phyloP scores from a whole-genome alignment of 805 yeast genomes.

The Lipomyces orientalis region DNA sequence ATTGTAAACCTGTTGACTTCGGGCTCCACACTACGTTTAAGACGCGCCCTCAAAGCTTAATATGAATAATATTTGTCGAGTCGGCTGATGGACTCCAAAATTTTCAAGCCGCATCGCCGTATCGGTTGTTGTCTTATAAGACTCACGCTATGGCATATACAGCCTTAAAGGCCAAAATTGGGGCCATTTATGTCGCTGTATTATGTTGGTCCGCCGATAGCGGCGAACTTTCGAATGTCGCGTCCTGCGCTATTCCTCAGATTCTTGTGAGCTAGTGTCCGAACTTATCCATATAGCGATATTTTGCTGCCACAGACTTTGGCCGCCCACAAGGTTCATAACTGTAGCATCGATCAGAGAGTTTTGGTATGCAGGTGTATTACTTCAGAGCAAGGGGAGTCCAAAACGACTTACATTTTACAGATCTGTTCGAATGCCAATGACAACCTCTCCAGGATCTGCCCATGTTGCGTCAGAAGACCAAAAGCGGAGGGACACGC shows the following conservation, averaged over 20 bases:
- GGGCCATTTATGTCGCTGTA: too few relatives aligned
- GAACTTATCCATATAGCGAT: neutral
- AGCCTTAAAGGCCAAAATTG: too few relatives aligned
- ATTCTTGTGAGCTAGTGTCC: too few relatives aligned
- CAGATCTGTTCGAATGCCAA: neutral
- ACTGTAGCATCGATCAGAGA: neutral
- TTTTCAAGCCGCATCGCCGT: too few relatives aligned
- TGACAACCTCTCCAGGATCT: neutral
- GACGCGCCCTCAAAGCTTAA: too few relatives aligned
- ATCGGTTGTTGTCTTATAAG: too few relatives aligned
- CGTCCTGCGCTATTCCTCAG: too few relatives aligned
- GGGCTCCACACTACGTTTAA: too few relatives aligned
- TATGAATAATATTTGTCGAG: too few relatives aligned
- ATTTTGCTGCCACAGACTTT: neutral
- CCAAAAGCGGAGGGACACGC: slow-evolving; percentile 12
- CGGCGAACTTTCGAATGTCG: neutral
- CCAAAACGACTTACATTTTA: neutral
- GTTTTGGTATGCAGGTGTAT: neutral
- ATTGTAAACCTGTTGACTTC: neutral
- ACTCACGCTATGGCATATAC: too few relatives aligned
- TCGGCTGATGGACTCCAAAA: too few relatives aligned
- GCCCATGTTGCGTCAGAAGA: slow-evolving; percentile 9
- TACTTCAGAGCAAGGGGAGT: neutral
- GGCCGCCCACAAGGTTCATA: neutral
- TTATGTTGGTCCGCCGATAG: neutral